A percentile compares a stretch with the other conserved stretches of the same genome.
These are phyloP conservation scores for Polytrichum formosum DNA, from an alignment of 225 moss, liverwort and hornwort genomes.

Conservation along the genomic window DNA sequence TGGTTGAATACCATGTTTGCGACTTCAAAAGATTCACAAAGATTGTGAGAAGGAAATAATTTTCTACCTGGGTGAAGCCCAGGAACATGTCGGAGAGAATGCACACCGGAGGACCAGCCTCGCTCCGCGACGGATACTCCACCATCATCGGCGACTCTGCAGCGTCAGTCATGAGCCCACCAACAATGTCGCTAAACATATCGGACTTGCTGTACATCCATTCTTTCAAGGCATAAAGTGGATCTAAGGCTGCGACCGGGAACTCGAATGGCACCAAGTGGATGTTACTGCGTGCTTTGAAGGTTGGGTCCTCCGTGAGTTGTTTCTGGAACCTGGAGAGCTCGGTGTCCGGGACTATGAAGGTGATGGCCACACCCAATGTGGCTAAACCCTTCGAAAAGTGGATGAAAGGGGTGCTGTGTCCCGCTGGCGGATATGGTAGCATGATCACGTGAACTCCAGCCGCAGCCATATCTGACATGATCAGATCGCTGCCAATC, in stretches of 20 bases:
- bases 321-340: constrained; percentile 8
- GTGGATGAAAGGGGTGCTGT: constrained; percentile 26
- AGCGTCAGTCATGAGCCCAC: constrained; percentile 8
- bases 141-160: constrained; percentile 3
- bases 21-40: not conserved
- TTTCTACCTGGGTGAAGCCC: constrained; percentile 43
- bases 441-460: constrained; percentile 38
- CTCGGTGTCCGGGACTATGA: constrained; percentile 23
- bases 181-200: constrained; percentile 14
- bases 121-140: constrained; percentile 14
- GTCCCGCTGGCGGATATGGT: constrained; percentile 43
- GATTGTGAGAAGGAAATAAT: not conserved
- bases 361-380: constrained; percentile 38
- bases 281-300: constrained; percentile 40
- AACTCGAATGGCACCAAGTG: constrained; percentile 22
- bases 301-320: constrained; percentile 24
- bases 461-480: not conserved
- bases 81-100: constrained; percentile 57
- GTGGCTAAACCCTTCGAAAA: constrained; percentile 29
- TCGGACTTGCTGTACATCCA: not conserved
- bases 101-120: constrained; percentile 31
- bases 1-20: not conserved
- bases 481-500: too few species aligned
- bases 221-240: not conserved
- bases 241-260: not conserved